Evolutionary conservation across 225 moss, liverwort and hornwort genomes (phyloP).

Genomic region (Anthoceros angustus): DNA sequence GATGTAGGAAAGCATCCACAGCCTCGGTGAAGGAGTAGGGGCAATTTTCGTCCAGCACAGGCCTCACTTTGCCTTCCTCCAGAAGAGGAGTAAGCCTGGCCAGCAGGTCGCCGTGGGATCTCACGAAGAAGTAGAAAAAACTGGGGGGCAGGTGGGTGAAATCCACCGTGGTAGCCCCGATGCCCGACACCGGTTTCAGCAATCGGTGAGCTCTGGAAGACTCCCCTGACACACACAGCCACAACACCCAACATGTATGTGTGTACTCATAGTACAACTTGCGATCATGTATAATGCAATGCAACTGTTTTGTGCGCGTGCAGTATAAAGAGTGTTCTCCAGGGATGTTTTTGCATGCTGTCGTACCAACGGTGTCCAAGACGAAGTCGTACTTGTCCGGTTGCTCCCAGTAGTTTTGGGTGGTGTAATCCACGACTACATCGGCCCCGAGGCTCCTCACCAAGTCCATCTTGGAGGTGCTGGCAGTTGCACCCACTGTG

Average conservation of each 20-base stretch:
- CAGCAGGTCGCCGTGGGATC: conserved; percentile 39
- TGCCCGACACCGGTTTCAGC: conserved; percentile 23
- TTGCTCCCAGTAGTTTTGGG: conserved; percentile 34
- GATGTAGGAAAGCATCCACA: conserved; percentile 55
- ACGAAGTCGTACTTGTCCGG: conserved; percentile 43
- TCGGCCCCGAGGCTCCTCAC: conserved; percentile 48
- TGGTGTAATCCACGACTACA: conserved; percentile 42
- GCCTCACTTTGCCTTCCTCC: conserved; percentile 54
- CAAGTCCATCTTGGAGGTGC: conserved; percentile 37
- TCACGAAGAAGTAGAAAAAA: conserved; percentile 19
- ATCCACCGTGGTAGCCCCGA: conserved; percentile 37
- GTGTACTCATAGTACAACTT: too few species aligned
- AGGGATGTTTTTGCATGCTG: background rate
- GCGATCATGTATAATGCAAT: too few species aligned
- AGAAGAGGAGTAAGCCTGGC: conserved; percentile 43
- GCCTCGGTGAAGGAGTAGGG: conserved; percentile 45
- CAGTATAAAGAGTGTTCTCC: background rate
- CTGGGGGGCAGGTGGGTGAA: conserved; percentile 45
- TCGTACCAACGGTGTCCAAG: conserved; percentile 42
- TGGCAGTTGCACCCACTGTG: conserved; percentile 34
- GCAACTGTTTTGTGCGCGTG: too few species aligned
- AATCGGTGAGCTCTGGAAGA: background rate
- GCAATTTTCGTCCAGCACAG: conserved; percentile 55
- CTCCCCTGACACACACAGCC: background rate
- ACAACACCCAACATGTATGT: background rate